A percentile compares a stretch with the other conserved stretches of the same genome.
Conservation (phyloP, 2,329 filamentous ascomycete genomes). For the Microsporum audouinii region DNA sequence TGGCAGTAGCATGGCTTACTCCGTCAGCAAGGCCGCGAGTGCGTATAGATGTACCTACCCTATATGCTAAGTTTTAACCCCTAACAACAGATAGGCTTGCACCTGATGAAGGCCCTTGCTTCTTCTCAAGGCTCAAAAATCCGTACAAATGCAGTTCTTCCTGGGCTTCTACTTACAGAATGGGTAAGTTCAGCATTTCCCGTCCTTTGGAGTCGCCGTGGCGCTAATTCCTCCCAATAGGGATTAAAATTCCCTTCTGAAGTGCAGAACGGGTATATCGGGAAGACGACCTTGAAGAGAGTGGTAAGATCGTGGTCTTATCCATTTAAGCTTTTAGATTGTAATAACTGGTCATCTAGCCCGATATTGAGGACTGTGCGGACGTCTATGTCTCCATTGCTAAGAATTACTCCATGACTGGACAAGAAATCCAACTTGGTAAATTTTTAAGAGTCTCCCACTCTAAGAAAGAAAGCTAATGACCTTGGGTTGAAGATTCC, state of each 20-base stretch:
- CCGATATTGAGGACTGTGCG: conserved; percentile 33
- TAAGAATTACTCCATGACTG: conserved; percentile 38
- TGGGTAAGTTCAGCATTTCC: conserved; percentile 39
- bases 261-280: conserved; percentile 41
- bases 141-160: conserved; percentile 53
- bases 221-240: conserved; percentile 20
- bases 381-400: conserved; percentile 31
- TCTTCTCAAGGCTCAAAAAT: conserved; percentile 51
- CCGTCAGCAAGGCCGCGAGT: conserved; percentile 66
- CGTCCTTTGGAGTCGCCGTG: not conserved
- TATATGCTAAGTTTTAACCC: conserved; percentile 6
- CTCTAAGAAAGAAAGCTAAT: not conserved
- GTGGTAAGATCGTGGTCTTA: conserved; percentile 29
- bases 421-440: conserved; percentile 36
- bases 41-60: conserved; percentile 6
- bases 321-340: conserved; percentile 1
- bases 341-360: conserved; percentile 19
- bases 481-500: conserved; percentile 20
- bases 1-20: conserved; percentile 57
- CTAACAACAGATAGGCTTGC: conserved; percentile 37
- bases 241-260: conserved; percentile 49
- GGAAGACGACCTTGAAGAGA: conserved; percentile 50
- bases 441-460: conserved; percentile 12
- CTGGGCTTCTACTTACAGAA: conserved; percentile 55
- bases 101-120: conserved; percentile 55